phyloP scores from a whole-genome alignment of 352 stramenopile genomes.

The Globisporangium rhizosaccharum region DNA sequence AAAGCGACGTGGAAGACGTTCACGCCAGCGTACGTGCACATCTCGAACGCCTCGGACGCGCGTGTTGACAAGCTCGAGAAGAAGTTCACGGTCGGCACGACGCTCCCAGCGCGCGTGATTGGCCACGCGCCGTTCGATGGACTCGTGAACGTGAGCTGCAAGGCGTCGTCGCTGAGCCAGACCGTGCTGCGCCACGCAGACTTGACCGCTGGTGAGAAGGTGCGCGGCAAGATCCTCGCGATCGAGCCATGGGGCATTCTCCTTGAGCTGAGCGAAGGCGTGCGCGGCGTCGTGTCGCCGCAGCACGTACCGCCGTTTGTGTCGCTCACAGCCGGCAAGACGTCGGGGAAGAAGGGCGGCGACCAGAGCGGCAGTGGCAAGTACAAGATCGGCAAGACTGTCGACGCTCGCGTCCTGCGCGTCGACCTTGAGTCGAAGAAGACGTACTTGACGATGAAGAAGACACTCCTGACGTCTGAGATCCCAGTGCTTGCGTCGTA shows the following conservation, averaged over 20 bases:
- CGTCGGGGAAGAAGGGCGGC: conserved; percentile 42
- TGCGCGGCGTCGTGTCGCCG: conserved; percentile 64
- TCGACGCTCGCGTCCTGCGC: conserved; percentile 77
- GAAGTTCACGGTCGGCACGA: conserved; percentile 61
- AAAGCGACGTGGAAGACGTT: conserved; percentile 80
- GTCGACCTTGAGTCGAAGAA: conserved; percentile 91
- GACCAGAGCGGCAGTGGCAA: conserved; percentile 37
- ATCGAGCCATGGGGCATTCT: conserved; percentile 83
- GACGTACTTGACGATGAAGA: conserved; percentile 89
- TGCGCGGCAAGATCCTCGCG: conserved; percentile 76
- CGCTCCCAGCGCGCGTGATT: conserved; percentile 69
- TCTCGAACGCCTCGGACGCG: conserved; percentile 79
- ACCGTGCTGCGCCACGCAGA: conserved; percentile 78
- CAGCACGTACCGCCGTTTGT: conserved; percentile 80
- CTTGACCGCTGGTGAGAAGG: conserved; percentile 59
- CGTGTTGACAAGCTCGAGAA: conserved; percentile 88
- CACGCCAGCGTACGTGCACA: conserved; percentile 82
- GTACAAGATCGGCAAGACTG: conserved; percentile 72
- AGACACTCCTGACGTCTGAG: conserved; percentile 70
- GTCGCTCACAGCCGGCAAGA: conserved; percentile 29
- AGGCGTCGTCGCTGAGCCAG: conserved; percentile 67
- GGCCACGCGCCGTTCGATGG: conserved; percentile 84
- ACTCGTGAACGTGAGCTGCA: conserved; percentile 80
- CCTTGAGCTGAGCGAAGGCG: conserved; percentile 81
- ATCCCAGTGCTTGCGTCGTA: conserved; percentile 75